These are phyloP conservation scores for Metschnikowia corniflorae DNA, from an alignment of 805 yeast genomes.

Conservation along the genomic window DNA sequence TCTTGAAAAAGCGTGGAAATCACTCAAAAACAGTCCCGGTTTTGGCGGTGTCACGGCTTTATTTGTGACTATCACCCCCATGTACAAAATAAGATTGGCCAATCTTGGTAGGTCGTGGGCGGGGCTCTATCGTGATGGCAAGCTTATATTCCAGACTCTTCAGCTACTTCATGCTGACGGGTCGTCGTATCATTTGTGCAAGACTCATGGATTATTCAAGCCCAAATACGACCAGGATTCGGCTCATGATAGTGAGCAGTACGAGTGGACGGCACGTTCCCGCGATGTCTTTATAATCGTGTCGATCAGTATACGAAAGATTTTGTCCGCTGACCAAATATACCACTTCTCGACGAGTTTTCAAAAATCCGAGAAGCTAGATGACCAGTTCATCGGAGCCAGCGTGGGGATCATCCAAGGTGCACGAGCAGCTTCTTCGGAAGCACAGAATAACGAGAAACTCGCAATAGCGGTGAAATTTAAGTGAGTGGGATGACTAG, in stretches of 20 bases:
- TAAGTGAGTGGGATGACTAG: too few relatives aligned
- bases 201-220: not conserved
- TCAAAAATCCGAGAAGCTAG: not conserved
- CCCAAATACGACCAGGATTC: not conserved
- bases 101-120: conserved; percentile 4
- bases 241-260: not conserved
- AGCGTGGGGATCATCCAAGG: conserved; percentile 1
- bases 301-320: not conserved
- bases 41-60: not conserved
- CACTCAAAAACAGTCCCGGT: not conserved
- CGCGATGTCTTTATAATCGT: conserved; percentile 1
- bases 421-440: not conserved
- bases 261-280: not conserved
- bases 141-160: not conserved
- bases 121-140: conserved; percentile 1
- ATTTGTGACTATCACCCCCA: not conserved
- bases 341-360: not conserved
- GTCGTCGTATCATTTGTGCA: conserved; percentile 1
- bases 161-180: not conserved
- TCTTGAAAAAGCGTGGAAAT: not conserved
- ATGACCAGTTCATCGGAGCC: not conserved
- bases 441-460: not conserved
- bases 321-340: not conserved
- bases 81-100: not conserved
- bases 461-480: not conserved